Evolutionary conservation across 2,329 filamentous ascomycete species (phyloP).

Genomic region (Paradendryphiella salina): DNA sequence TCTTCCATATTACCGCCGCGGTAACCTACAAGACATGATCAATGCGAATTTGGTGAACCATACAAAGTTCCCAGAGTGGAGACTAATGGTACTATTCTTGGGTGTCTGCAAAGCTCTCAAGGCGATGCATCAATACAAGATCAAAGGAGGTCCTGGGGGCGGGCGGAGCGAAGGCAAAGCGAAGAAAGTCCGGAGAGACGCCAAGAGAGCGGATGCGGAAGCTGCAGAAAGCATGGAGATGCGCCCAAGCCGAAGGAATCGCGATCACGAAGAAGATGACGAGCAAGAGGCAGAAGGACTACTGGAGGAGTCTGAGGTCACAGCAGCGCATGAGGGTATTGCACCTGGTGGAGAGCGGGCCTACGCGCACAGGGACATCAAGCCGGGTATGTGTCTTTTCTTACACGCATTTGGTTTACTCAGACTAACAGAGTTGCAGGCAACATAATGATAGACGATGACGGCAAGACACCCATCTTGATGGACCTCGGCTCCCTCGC

Average conservation of each 20-base stretch:
- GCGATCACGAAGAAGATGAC: slow-evolving; percentile 63
- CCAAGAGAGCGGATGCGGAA: slow-evolving; percentile 57
- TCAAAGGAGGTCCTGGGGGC: slow-evolving; percentile 60
- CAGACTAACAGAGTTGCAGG: slow-evolving; percentile 51
- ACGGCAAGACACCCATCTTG: slow-evolving; percentile 83
- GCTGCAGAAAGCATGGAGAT: slow-evolving; percentile 52
- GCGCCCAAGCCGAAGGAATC: slow-evolving; percentile 45
- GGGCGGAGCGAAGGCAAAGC: slow-evolving; percentile 56
- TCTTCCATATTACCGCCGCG: slow-evolving; percentile 90
- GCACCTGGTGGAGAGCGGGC: slow-evolving; percentile 71
- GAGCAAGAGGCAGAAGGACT: slow-evolving; percentile 78
- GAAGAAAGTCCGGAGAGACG: slow-evolving; percentile 59
- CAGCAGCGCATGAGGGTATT: slow-evolving; percentile 67
- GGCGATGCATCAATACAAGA: slow-evolving; percentile 87
- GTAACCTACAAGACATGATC: slow-evolving; percentile 96
- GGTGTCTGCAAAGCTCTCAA: slow-evolving; percentile 87
- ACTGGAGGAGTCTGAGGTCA: slow-evolving; percentile 78
- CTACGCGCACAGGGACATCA: slow-evolving; percentile 95
- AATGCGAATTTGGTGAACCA: slow-evolving; percentile 98
- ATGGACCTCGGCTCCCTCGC: slow-evolving; percentile 97
- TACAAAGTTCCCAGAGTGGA: slow-evolving; percentile 81
- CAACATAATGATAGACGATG: slow-evolving; percentile 98
- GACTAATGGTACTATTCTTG: slow-evolving; percentile 86
- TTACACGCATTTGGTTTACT: neutral
- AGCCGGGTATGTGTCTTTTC: slow-evolving; percentile 71